Percentiles rank a stretch among this genome's conserved stretches.
These are phyloP conservation scores for Zarea fungicola DNA, from an alignment of 2,329 filamentous ascomycete species.

Conservation along the genomic window DNA sequence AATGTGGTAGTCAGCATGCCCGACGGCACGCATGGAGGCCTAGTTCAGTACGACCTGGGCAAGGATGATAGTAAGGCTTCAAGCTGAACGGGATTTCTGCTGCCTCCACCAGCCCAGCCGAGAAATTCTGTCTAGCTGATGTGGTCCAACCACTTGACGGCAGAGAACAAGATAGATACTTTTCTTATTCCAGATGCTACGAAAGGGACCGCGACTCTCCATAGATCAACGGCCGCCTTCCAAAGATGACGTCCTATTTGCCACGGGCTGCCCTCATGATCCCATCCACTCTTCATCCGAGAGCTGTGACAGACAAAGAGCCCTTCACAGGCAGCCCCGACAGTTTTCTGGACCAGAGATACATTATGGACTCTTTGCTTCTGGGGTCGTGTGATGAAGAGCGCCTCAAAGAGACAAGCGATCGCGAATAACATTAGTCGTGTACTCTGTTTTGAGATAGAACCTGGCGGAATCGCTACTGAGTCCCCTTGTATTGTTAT, in stretches of 20 bases:
- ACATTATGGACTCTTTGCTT: conserved; percentile 22
- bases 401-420: conserved; percentile 12
- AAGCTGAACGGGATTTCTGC: neutral
- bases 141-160: neutral
- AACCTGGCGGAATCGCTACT: conserved; percentile 21
- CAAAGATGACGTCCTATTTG: neutral
- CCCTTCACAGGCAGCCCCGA: neutral
- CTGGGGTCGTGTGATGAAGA: conserved; percentile 19
- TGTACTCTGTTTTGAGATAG: conserved; percentile 23
- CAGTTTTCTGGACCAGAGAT: conserved; percentile 8
- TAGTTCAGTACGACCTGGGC: conserved; percentile 19
- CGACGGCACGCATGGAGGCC: neutral
- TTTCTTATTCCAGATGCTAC: neutral
- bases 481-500: conserved; percentile 27
- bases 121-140: neutral
- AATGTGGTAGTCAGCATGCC: conserved; percentile 17
- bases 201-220: neutral
- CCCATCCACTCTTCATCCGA: neutral
- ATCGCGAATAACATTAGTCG: neutral
- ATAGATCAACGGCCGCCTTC: neutral
- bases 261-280: neutral
- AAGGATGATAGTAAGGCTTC: conserved; percentile 14
- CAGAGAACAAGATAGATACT: neutral
- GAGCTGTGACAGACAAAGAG: neutral
- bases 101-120: neutral